Evolutionary conservation across 371 early-diverging fungal species (phyloP), one percentile per base, ranked within the genome.

Genomic region (Entomophthora muscae): DNA sequence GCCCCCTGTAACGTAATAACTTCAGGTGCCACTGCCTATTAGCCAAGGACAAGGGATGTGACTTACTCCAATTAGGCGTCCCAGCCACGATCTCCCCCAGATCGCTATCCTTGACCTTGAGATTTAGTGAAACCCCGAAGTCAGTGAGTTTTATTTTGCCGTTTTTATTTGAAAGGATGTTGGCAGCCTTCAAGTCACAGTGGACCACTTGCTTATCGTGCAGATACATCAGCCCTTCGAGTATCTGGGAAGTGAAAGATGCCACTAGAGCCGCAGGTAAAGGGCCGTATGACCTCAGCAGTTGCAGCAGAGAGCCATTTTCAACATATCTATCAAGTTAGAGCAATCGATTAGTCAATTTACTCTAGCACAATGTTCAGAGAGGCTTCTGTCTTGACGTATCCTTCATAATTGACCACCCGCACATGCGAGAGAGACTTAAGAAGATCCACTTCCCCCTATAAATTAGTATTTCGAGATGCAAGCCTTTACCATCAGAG

Each of bases 111-210:
- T 65, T 66, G 66, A 88, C 66, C 70, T 86, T 78, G 42, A 89
- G 76, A 57, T 91, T 90, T n/a, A 91, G 73, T 13, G 89, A 86
- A 0, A 89, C 93, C 53, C 95, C 97, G 73, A 96, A 96, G 68
- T 96, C 97, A 0, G 95, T 89, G n/a, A 96, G 72, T 71, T 96
- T 96, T 28, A 93, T 91, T 64, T 84, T 83, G 0, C 95, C 97
- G 28, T 89, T 83, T 67, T 95, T 95, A 13, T 94, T 96, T 0
- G 93, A 88, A 66, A 95, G 70, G 57, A 96, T 91, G 70, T 96
- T 96, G 70, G 91, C 93, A 0, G 90, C 91, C 71, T 99, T 99
- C 57, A 98, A 73, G 74, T 99, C 98, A 64, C 99, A 84, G 72
- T 99, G 98, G 1, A 88, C 89, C 1, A 88, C 61, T 61, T 80